A percentile compares a stretch with the other conserved stretches of the same genome.
These are phyloP conservation scores for Beauveria rudraprayagi DNA, from an alignment of 2,329 filamentous ascomycete genomes.

Conservation along the genomic window DNA sequence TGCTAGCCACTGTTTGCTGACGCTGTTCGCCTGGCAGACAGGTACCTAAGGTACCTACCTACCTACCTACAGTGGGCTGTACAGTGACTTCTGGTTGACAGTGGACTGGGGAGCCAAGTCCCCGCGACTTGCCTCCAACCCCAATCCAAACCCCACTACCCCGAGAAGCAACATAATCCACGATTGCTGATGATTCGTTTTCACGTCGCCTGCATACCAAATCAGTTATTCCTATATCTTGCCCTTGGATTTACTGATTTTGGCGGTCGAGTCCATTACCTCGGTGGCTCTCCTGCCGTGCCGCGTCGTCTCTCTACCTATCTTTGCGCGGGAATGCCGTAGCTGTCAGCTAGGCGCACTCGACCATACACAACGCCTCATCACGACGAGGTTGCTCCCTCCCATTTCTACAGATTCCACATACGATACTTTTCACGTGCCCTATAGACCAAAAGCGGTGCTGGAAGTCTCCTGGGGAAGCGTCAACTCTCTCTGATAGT, in stretches of 20 bases:
- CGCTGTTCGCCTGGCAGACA: not conserved
- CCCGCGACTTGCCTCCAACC: not conserved
- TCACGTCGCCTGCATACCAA: not conserved
- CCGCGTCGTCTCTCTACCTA: not conserved
- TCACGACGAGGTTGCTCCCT: not conserved
- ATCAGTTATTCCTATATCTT: not conserved
- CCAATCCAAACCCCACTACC: not conserved
- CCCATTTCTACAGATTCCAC: not conserved
- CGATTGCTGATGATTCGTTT: not conserved
- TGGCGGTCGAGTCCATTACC: not conserved
- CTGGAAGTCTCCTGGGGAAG: too few relatives aligned
- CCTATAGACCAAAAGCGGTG: not conserved
- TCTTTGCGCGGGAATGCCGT: not conserved
- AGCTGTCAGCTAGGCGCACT: not conserved
- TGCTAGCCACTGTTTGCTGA: not conserved
- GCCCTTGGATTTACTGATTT: not conserved
- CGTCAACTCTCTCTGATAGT: not conserved
- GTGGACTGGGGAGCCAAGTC: too few relatives aligned
- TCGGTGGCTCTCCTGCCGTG: not conserved
- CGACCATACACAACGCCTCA: not conserved
- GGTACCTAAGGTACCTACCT: not conserved
- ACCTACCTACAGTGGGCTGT: too few relatives aligned
- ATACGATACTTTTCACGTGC: not conserved
- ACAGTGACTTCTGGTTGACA: too few relatives aligned
- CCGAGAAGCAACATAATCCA: not conserved